Conservation (phyloP, 2,329 filamentous ascomycete genomes). For the Cladosporium cucumerinum region DNA sequence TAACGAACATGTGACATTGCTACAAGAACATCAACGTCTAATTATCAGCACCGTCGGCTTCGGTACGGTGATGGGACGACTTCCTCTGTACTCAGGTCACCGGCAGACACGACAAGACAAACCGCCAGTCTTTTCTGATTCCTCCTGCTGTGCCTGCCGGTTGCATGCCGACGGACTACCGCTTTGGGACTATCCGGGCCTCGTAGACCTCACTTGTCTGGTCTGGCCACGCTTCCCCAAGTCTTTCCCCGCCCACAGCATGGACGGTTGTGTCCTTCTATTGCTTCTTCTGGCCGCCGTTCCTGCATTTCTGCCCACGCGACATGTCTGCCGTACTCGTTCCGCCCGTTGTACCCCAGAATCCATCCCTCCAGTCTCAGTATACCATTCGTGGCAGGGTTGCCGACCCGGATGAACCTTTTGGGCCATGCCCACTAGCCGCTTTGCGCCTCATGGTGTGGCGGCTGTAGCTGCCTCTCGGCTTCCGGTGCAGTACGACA, state of each 20-base stretch:
- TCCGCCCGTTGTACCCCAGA: constrained; percentile 1
- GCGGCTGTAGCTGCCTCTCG: constrained; percentile 10
- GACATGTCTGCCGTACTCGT: background rate
- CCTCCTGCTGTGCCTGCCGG: background rate
- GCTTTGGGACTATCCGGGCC: background rate
- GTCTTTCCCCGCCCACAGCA: constrained; percentile 5
- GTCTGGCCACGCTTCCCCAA: constrained; percentile 6
- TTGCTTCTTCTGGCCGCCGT: constrained; percentile 8
- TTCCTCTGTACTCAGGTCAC: background rate
- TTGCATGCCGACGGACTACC: constrained; percentile 9
- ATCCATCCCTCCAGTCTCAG: background rate
- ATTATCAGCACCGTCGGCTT: background rate
- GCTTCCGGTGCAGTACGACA: background rate
- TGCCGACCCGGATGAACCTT: constrained; percentile 7
- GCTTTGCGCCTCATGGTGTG: background rate
- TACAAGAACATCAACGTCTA: background rate
- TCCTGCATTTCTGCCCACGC: constrained; percentile 6
- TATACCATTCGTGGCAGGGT: background rate
- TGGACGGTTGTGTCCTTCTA: background rate
- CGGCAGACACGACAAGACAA: background rate
- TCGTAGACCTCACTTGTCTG: constrained; percentile 1
- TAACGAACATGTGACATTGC: background rate
- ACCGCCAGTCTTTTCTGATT: background rate
- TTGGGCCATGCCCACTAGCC: background rate
- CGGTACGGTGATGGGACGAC: background rate